These are phyloP conservation scores for Penicilliopsis zonata DNA, from an alignment of 495 filamentous ascomycete genomes.

Conservation along the genomic window DNA sequence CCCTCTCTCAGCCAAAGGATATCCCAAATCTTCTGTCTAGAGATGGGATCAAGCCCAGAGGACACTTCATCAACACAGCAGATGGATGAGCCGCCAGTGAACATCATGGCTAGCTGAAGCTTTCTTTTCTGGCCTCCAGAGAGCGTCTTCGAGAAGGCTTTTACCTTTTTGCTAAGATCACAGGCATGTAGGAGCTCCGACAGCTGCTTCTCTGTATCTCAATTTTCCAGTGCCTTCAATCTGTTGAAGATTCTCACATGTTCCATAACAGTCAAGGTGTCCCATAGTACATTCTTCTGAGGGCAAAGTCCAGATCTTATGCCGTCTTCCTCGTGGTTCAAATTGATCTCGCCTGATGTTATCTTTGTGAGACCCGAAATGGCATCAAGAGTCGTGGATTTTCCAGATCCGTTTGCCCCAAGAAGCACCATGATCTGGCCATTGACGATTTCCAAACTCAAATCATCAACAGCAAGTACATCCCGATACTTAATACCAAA, in stretches of 20 bases:
- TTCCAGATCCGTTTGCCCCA: conserved; percentile 79
- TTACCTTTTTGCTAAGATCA: conserved; percentile 58
- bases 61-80: conserved; percentile 87
- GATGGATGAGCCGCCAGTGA: conserved; percentile 70
- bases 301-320: conserved; percentile 80
- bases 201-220: conserved; percentile 42
- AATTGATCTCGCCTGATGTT: conserved; percentile 55
- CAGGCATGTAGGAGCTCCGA: conserved; percentile 48
- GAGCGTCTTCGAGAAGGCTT: conserved; percentile 53
- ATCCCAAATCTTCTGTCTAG: conserved; percentile 77
- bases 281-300: conserved; percentile 85
- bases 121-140: conserved; percentile 86
- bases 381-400: conserved; percentile 76
- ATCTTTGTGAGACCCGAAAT: conserved; percentile 68
- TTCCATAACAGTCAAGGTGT: conserved; percentile 67
- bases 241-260: conserved; percentile 69
- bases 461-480: conserved; percentile 59
- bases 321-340: conserved; percentile 41
- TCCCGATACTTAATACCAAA: conserved; percentile 46
- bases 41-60: conserved; percentile 70
- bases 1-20: conserved; percentile 74
- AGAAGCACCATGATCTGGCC: conserved; percentile 75
- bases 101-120: conserved; percentile 87
- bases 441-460: conserved; percentile 51
- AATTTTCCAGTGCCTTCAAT: conserved; percentile 49